These are phyloP conservation scores for Phytopythium delawarense DNA, from an alignment of 352 stramenopile genomes.

Conservation along the genomic window DNA sequence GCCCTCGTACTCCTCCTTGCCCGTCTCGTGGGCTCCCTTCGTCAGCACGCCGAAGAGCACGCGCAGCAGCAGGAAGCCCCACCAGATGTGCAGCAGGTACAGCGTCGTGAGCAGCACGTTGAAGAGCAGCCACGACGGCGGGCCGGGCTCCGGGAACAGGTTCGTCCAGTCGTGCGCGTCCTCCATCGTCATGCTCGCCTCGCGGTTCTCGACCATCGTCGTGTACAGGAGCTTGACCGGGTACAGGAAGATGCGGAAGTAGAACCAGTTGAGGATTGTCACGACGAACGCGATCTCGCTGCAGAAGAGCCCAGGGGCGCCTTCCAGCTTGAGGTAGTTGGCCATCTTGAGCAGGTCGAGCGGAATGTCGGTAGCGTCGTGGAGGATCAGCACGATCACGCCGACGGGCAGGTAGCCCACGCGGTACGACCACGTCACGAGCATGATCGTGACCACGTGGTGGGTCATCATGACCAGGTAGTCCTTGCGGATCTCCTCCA, in stretches of 20 bases:
- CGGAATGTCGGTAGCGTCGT: constrained; percentile 87
- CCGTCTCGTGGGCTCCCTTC: constrained; percentile 71
- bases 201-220: constrained; percentile 64
- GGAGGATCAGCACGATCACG: constrained; percentile 78
- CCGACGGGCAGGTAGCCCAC: constrained; percentile 80
- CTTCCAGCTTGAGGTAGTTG: constrained; percentile 89
- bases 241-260: constrained; percentile 87
- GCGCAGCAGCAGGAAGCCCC: constrained; percentile 69
- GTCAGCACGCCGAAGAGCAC: constrained; percentile 62
- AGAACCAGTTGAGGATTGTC: constrained; percentile 67
- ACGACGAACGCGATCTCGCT: constrained; percentile 73
- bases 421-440: constrained; percentile 82
- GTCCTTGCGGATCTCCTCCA: constrained; percentile 87
- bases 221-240: constrained; percentile 78
- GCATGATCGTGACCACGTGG: constrained; percentile 82
- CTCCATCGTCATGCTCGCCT: constrained; percentile 68
- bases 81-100: constrained; percentile 85
- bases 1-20: constrained; percentile 85
- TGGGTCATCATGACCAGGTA: constrained; percentile 91
- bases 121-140: constrained; percentile 80
- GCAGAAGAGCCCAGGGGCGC: constrained; percentile 56
- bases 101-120: constrained; percentile 72
- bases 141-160: constrained; percentile 59
- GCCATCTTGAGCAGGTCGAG: constrained; percentile 88
- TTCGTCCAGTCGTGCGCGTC: constrained; percentile 68